Conservation (phyloP, 805 yeast species). For the Candida railenensis region DNA sequence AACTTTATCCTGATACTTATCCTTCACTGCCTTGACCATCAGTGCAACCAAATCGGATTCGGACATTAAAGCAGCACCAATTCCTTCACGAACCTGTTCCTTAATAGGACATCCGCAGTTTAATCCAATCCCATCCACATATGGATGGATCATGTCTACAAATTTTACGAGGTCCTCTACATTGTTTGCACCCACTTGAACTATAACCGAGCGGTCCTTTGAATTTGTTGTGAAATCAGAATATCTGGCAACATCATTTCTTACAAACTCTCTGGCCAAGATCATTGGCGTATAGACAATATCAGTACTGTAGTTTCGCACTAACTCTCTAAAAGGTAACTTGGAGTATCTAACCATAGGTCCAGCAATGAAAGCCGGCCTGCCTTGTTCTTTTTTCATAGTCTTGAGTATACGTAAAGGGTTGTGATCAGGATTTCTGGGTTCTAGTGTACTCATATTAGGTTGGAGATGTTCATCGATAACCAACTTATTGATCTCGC, state of each 20-base stretch:
- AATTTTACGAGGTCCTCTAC: slow-evolving; percentile 78
- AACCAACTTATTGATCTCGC: slow-evolving; percentile 1
- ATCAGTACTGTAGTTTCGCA: slow-evolving; percentile 68
- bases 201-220: slow-evolving; percentile 68
- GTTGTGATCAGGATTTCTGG: slow-evolving; percentile 25
- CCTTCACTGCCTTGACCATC: slow-evolving; percentile 83
- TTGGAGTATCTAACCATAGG: slow-evolving; percentile 98
- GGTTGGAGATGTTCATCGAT: background rate
- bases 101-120: slow-evolving; percentile 98
- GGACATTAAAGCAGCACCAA: slow-evolving; percentile 93
- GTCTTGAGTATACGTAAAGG: slow-evolving; percentile 34
- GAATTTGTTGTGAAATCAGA: slow-evolving; percentile 84
- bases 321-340: slow-evolving; percentile 82
- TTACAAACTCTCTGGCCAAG: slow-evolving; percentile 88
- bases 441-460: slow-evolving; percentile 5
- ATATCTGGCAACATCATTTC: slow-evolving; percentile 75
- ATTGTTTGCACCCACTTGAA: slow-evolving; percentile 89
- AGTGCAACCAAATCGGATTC: slow-evolving; percentile 75
- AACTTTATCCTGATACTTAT: slow-evolving; percentile 66
- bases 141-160: slow-evolving; percentile 86
- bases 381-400: slow-evolving; percentile 19
- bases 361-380: slow-evolving; percentile 54
- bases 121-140: slow-evolving; percentile 89
- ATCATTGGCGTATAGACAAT: slow-evolving; percentile 96
- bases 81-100: slow-evolving; percentile 93